Evolutionary conservation across 2,329 filamentous ascomycete genomes (phyloP).

Genomic region (Colletotrichum agaves): DNA sequence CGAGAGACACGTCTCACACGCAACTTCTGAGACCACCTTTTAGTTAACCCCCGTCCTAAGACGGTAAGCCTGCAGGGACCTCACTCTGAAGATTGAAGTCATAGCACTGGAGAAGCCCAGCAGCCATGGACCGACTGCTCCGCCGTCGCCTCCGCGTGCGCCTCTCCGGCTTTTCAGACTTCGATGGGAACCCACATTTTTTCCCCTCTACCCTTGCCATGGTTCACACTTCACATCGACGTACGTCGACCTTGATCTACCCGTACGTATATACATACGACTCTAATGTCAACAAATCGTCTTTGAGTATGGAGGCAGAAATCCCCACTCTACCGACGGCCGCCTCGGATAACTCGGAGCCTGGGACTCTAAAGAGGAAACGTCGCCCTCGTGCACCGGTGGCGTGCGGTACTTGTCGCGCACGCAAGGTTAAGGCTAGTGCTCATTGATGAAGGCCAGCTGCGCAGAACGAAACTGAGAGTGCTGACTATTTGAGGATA

Average conservation of each 20-base stretch:
- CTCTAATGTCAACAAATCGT: background rate
- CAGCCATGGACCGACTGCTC: background rate
- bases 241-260: background rate
- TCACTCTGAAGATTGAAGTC: background rate
- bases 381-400: conserved; percentile 30
- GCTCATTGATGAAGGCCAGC: background rate
- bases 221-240: background rate
- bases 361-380: conserved; percentile 31
- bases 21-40: conserved; percentile 10
- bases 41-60: too few species aligned
- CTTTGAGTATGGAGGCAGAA: conserved; percentile 19
- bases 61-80: conserved; percentile 2
- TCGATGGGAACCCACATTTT: background rate
- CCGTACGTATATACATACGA: background rate
- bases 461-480: background rate
- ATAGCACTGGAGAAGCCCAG: background rate
- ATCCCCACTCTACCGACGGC: background rate
- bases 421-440: conserved; percentile 37
- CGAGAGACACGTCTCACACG: conserved; percentile 1
- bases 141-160: background rate
- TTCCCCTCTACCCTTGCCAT: background rate
- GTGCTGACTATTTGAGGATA: background rate
- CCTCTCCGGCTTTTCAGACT: background rate
- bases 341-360: conserved; percentile 17
- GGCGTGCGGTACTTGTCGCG: conserved; percentile 34